Evolutionary conservation across 176 grass and related monocot genomes (phyloP).

Genomic region (Microstegium vimineum): DNA sequence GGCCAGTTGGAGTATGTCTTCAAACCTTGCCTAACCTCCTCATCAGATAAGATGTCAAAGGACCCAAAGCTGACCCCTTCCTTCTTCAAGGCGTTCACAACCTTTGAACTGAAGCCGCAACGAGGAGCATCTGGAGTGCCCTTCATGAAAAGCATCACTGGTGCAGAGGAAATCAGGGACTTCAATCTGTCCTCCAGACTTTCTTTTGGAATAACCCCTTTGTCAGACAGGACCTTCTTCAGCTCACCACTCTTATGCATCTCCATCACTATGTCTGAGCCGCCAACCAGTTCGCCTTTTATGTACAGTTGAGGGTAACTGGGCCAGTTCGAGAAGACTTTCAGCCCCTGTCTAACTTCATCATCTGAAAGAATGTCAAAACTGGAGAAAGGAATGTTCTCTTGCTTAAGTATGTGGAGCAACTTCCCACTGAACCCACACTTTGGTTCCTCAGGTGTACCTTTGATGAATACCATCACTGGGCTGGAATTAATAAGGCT

Average conservation of each 20-base stretch:
- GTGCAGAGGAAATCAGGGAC: slow-evolving; percentile 45
- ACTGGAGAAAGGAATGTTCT: slow-evolving; percentile 77
- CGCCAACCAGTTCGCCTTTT: slow-evolving; percentile 87
- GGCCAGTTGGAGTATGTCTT: slow-evolving; percentile 96
- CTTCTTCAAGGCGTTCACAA: slow-evolving; percentile 68
- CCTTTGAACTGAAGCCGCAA: slow-evolving; percentile 88
- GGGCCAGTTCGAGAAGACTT: slow-evolving; percentile 83
- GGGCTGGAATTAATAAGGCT: slow-evolving; percentile 59
- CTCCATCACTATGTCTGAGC: slow-evolving; percentile 84
- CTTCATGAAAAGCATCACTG: slow-evolving; percentile 97
- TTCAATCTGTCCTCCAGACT: slow-evolving; percentile 57
- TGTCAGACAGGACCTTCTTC: slow-evolving; percentile 70
- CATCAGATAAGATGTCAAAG: slow-evolving; percentile 83
- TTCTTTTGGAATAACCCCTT: slow-evolving; percentile 43
- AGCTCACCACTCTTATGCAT: slow-evolving; percentile 96
- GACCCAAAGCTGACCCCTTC: slow-evolving; percentile 73
- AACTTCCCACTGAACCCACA: slow-evolving; percentile 95
- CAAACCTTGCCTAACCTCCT: slow-evolving; percentile 82
- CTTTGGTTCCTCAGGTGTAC: slow-evolving; percentile 78
- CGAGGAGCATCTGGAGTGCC: slow-evolving; percentile 76
- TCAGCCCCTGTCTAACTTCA: slow-evolving; percentile 75
- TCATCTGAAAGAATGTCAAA: slow-evolving; percentile 91
- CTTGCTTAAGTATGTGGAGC: slow-evolving; percentile 83
- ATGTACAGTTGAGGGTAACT: slow-evolving; percentile 97
- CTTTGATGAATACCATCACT: slow-evolving; percentile 92